Percentiles rank a stretch among this genome's conserved stretches.
Conservation (phyloP, 2,329 filamentous ascomycete species). For the Ceratocystis lukuohia region DNA sequence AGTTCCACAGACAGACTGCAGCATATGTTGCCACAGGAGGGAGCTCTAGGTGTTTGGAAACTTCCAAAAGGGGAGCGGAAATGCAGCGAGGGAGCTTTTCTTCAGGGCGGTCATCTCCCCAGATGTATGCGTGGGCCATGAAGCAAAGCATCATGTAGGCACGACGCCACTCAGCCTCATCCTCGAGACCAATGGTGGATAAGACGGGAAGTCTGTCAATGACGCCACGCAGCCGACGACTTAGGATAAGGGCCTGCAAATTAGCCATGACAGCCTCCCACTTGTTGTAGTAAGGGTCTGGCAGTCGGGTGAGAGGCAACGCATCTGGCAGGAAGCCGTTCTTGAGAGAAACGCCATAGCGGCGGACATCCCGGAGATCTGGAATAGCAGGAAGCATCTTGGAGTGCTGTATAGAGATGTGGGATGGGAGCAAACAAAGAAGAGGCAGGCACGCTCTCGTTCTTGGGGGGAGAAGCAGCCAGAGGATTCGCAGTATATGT, state of each 20-base stretch:
- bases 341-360: constrained; percentile 60
- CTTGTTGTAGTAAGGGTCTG: constrained; percentile 83
- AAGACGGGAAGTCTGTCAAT: constrained; percentile 73
- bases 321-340: constrained; percentile 82
- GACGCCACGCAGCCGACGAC: constrained; percentile 64
- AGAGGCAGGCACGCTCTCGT: background rate
- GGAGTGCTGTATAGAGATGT: background rate
- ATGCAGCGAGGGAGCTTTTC: constrained; percentile 70
- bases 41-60: constrained; percentile 68
- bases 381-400: constrained; percentile 49
- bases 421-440: background rate
- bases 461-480: background rate
- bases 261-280: constrained; percentile 85
- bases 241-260: constrained; percentile 74
- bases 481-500: background rate
- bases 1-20: constrained; percentile 89
- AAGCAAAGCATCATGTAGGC: constrained; percentile 85
- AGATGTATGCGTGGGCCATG: constrained; percentile 90
- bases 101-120: constrained; percentile 74
- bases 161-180: constrained; percentile 81
- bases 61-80: constrained; percentile 65
- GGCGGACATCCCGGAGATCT: constrained; percentile 42
- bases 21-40: constrained; percentile 92
- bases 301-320: constrained; percentile 63
- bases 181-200: constrained; percentile 65